These are phyloP conservation scores for Calvatia gigantea DNA, from an alignment of 768 basidiomycete species.

Conservation along the genomic window DNA sequence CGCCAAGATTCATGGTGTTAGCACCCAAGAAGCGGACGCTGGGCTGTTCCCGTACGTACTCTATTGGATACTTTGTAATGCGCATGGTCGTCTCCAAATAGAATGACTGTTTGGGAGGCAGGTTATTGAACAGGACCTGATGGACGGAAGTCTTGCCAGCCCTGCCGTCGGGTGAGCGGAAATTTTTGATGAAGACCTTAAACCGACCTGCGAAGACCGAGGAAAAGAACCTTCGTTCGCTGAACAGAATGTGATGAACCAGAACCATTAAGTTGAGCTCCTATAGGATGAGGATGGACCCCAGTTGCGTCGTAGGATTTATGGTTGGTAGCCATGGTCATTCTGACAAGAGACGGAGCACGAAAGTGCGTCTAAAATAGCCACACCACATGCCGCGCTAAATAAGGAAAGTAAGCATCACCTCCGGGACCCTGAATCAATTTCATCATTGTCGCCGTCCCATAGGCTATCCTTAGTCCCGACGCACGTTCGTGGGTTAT, in stretches of 20 bases:
- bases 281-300: slow-evolving; percentile 20
- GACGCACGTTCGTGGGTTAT: slow-evolving; percentile 28
- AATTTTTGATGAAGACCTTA: slow-evolving; percentile 4
- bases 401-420: not conserved
- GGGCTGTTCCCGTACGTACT: slow-evolving; percentile 49
- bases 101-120: slow-evolving; percentile 81
- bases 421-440: not conserved
- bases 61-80: slow-evolving; percentile 68
- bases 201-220: slow-evolving; percentile 64
- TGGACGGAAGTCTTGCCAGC: slow-evolving; percentile 91
- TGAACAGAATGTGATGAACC: slow-evolving; percentile 24
- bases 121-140: slow-evolving; percentile 86
- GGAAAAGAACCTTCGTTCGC: slow-evolving; percentile 67
- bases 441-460: slow-evolving; percentile 2
- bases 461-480: not conserved
- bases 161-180: slow-evolving; percentile 44
- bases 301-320: slow-evolving; percentile 30
- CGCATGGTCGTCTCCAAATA: slow-evolving; percentile 87
- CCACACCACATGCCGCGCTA: not conserved
- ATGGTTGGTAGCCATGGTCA: slow-evolving; percentile 17
- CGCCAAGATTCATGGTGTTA: slow-evolving; percentile 11
- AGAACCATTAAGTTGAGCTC: slow-evolving; percentile 27
- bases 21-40: slow-evolving; percentile 3
- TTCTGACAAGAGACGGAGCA: not conserved
- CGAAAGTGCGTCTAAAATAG: slow-evolving; percentile 6